Evolutionary conservation across 2,329 filamentous ascomycete genomes (phyloP), one percentile per base, ranked within the genome.

Genomic region (Orbilia oligospora): DNA sequence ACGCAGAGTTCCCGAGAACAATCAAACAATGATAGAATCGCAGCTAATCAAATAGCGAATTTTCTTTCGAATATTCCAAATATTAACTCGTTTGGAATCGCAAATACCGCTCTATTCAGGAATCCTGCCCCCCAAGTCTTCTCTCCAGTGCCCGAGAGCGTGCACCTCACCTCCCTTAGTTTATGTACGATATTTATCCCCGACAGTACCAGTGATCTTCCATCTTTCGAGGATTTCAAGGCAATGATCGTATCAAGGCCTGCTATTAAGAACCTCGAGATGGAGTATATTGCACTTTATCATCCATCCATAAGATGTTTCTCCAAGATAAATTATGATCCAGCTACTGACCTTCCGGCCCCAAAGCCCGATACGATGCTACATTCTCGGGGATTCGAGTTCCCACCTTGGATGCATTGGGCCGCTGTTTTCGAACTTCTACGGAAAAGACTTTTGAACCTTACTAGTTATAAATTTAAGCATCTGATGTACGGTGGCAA

Each of bases 211-310:
- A n/a, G 6, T 22, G 3, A 51, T 24, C 6, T 5, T 16, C 5
- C 48, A 22, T 12, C 5, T n/a, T n/a, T n/a, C 14, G 56, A 16
- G 6, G 56, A 61, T 44, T 61, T 61, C 16, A 44, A 44, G 10
- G 12, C 30, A 38, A 48, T 68, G 30, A 18, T 75, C 5, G 24
- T 41, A 16, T 63, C 44, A 6, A 3, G 16, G 6, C 71, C 71
- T 24, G 55, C 55, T n/a, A 30, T 75, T 6, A 63, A 30, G n/a
- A 44, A n/a, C 18, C 41, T 75, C 16, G 63, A 33, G 0, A 22
- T 75, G 1, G 44, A 49, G 3, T 24, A 14, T 8, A 38, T 75
- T 5, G 22, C 27, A 24, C 12, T 61, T 27, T 18, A 12, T 10
- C 3, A 61, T n/a, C 9, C 10, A 8, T 6, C n/a, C n/a, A 33